Evolutionary conservation across 2,329 filamentous ascomycete genomes (phyloP).

Genomic region (Ophiostoma novo-ulmi): DNA sequence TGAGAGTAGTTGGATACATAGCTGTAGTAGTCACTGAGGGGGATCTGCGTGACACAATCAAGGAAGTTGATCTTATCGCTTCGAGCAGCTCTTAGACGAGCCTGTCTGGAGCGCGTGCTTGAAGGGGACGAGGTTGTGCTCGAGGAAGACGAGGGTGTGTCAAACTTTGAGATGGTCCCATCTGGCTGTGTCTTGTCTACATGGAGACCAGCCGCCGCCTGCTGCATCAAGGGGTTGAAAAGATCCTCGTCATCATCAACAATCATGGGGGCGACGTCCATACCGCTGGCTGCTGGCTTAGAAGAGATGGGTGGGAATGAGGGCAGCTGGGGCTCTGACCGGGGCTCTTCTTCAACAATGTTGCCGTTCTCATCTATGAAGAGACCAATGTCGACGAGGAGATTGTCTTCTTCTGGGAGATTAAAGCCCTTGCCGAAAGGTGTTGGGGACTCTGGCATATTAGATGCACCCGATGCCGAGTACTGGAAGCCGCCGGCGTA

Average conservation of each 20-base stretch:
- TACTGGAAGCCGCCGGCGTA: conserved; percentile 24
- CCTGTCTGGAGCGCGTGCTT: conserved; percentile 14
- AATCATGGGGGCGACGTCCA: conserved; percentile 18
- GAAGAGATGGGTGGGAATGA: conserved; percentile 14
- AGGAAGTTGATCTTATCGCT: conserved; percentile 21
- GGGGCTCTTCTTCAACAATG: conserved; percentile 27
- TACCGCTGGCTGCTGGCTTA: neutral
- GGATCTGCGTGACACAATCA: conserved; percentile 28
- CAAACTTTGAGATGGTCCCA: neutral
- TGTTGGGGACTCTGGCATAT: conserved; percentile 25
- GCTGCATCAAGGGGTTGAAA: neutral
- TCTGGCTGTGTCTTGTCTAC: neutral
- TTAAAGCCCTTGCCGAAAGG: conserved; percentile 29
- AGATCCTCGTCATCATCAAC: conserved; percentile 24
- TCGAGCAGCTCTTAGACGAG: neutral
- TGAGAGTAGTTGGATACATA: conserved; percentile 25
- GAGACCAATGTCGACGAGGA: conserved; percentile 39
- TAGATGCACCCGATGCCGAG: conserved; percentile 22
- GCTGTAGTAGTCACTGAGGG: conserved; percentile 25
- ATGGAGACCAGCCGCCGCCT: neutral
- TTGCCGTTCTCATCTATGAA: conserved; percentile 29
- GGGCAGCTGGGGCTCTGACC: conserved; percentile 27
- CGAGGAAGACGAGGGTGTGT: conserved; percentile 10
- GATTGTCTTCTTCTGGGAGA: conserved; percentile 42
- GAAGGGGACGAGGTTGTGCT: conserved; percentile 6